Conservation (phyloP, 2,329 filamentous ascomycete genomes). For the Arthrobotrys musiformis region DNA sequence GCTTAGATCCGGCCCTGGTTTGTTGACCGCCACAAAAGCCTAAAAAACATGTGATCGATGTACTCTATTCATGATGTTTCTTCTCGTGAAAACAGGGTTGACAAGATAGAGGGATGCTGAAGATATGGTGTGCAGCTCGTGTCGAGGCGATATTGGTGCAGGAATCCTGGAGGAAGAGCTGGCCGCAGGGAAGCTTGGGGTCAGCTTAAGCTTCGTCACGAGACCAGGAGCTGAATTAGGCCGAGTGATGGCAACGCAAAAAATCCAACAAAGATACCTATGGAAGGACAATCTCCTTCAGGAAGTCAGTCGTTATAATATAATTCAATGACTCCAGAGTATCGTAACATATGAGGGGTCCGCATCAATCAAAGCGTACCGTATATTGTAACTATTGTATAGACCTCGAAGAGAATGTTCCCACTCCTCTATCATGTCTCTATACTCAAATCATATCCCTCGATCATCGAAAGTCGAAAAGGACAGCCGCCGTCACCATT, state of each 20-base stretch:
- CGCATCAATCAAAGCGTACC: too few relatives aligned
- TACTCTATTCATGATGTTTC: background rate
- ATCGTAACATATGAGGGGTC: too few relatives aligned
- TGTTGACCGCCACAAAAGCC: background rate
- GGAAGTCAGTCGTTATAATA: background rate
- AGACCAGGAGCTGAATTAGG: constrained; percentile 5
- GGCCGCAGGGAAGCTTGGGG: background rate
- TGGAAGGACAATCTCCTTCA: background rate
- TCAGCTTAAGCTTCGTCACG: constrained; percentile 16
- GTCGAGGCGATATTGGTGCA: constrained; percentile 1
- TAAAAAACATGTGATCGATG: constrained; percentile 3
- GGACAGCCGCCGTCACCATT: background rate
- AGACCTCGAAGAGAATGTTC: too few relatives aligned
- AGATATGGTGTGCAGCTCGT: background rate
- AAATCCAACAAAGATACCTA: constrained; percentile 29
- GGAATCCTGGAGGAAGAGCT: background rate
- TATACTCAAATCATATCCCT: background rate
- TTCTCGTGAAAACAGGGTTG: background rate
- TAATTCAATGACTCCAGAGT: too few relatives aligned
- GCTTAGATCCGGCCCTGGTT: constrained; percentile 31
- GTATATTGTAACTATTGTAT: too few relatives aligned
- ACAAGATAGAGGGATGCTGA: background rate
- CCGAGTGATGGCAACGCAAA: constrained; percentile 21
- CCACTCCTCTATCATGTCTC: background rate
- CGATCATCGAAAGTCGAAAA: background rate